Evolutionary conservation across 495 filamentous ascomycete species (phyloP), one percentile per base, ranked within the genome.

Genomic region (Penicillium argentinense): DNA sequence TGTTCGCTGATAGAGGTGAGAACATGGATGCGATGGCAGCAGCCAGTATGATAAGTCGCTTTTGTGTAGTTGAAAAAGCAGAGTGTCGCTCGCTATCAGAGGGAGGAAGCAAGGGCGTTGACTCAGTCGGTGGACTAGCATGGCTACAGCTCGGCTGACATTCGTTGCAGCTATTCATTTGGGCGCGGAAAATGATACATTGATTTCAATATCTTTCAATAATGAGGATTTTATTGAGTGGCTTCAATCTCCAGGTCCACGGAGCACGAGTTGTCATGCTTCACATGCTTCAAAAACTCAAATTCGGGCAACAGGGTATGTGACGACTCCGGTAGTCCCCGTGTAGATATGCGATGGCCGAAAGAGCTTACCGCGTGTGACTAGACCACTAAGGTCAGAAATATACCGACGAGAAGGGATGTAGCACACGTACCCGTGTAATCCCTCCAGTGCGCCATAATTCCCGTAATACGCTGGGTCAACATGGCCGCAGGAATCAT

Each of bases 401-500:
- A 59, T n/a, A 43, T 24, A 18, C 54, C 56, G 56, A 54, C 27
- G 26, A 3, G 12, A 24, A 1, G 0, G 5, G 18, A 18, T n/a
- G 8, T 9, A 3, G 5, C 8, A 1, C 65, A 47, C 68, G 48
- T 42, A 72, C 67, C 38, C 57, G 61, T 72, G 21, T 69, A 64
- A 28, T 74, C 70, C 48, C 67, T 59, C 69, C 69, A 74, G 45
- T 72, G 69, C 1, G 69, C 70, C 65, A 74, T 68, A 7, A 72
- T 56, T 3, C 69, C 70, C 39, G 60, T 59, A 9, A 67, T 62
- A 3, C 70, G 60, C 36, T 66, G 59, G 3, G 55, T 45, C 5
- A 71, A 37, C 60, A 71, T 71, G 8, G 66, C 60, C 0, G 59
- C 55, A 1, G 68, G 66, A 25, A 73, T 64, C 14, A 68, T 60